A percentile compares a stretch with the other conserved stretches of the same genome.
Conservation (phyloP, 176 grass and related monocot species). For the Eleusine indica region DNA sequence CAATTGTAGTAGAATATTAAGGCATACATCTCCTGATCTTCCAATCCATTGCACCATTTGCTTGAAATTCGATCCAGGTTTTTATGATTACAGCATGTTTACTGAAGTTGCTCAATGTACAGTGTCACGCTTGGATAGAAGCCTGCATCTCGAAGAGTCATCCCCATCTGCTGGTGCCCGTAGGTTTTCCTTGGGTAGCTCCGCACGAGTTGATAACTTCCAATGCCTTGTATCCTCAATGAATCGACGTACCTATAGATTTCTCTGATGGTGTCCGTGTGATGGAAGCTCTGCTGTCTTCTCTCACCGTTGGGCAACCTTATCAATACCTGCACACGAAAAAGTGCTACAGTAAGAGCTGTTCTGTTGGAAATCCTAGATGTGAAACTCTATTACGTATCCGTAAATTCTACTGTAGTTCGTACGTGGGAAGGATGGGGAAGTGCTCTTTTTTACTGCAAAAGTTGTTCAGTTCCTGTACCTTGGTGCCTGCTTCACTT, state of each 20-base stretch:
- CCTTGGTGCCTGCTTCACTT: constrained; percentile 62
- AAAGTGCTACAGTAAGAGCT: background rate
- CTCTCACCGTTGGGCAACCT: constrained; percentile 77
- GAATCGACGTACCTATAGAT: constrained; percentile 61
- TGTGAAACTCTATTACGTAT: background rate
- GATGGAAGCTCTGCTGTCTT: constrained; percentile 47
- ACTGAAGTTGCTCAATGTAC: constrained; percentile 63
- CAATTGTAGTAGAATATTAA: too few species aligned
- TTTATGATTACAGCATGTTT: constrained; percentile 19
- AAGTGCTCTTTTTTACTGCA: background rate
- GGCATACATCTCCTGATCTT: background rate
- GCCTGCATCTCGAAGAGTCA: constrained; percentile 63
- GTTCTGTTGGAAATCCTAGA: background rate
- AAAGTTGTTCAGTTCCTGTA: constrained; percentile 1
- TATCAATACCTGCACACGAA: constrained; percentile 59
- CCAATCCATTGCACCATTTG: background rate
- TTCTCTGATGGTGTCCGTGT: constrained; percentile 58
- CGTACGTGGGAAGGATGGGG: background rate
- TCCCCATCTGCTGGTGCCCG: constrained; percentile 56
- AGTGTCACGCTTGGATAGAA: constrained; percentile 68
- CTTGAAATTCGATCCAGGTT: background rate
- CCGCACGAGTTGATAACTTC: constrained; percentile 51
- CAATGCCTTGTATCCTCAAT: constrained; percentile 48
- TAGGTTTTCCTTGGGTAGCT: constrained; percentile 71
- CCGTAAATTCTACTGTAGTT: background rate